These are phyloP conservation scores for Saccharomyces hybrid DNA, from an alignment of 1,139 yeast genomes.

Conservation along the genomic window DNA sequence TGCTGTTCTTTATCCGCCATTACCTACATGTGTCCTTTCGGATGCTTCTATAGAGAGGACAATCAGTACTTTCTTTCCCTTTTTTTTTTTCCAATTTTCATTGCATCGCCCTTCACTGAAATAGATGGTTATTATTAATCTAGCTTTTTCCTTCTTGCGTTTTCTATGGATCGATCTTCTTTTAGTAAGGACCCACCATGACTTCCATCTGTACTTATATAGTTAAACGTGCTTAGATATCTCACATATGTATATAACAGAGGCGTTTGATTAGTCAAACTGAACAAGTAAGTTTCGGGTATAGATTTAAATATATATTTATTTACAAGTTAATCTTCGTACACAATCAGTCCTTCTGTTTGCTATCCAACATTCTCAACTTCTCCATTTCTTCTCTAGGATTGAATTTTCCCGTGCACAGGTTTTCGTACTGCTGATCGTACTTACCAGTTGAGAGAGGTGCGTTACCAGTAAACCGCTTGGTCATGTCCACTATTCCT, in stretches of 20 bases:
- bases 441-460: constrained; percentile 88
- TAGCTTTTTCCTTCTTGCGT: too few relatives aligned
- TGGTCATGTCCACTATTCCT: constrained; percentile 82
- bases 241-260: background rate
- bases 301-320: background rate
- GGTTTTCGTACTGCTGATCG: constrained; percentile 75
- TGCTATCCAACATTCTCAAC: constrained; percentile 36
- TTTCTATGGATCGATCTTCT: too few relatives aligned
- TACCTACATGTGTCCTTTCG: background rate
- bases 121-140: background rate
- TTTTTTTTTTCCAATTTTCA: background rate
- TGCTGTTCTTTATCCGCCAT: background rate
- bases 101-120: background rate
- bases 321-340: background rate
- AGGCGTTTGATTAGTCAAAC: background rate
- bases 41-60: background rate
- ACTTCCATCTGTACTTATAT: too few relatives aligned
- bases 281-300: background rate
- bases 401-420: constrained; percentile 74
- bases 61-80: background rate
- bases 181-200: too few relatives aligned
- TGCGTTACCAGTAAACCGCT: constrained; percentile 90
- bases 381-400: constrained; percentile 72
- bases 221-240: background rate
- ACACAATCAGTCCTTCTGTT: constrained; percentile 13